phyloP scores from a whole-genome alignment of 2,329 filamentous ascomycete genomes.

The Lasiodiplodia citricola region DNA sequence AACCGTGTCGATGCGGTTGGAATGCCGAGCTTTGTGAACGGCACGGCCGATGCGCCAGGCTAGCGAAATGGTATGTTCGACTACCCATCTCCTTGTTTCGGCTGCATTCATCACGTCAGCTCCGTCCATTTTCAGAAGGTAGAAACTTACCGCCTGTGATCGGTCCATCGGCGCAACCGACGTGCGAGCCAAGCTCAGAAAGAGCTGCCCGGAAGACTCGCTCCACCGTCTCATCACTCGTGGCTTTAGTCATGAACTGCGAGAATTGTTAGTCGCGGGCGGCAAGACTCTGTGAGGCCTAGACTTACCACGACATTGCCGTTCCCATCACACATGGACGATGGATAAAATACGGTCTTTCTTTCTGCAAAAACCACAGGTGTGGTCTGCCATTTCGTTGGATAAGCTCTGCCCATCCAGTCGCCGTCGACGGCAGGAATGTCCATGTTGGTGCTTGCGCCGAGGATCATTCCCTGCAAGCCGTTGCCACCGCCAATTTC shows the following conservation, averaged over 20 bases:
- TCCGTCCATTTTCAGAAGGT: background rate
- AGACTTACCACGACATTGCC: conserved; percentile 42
- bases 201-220: conserved; percentile 43
- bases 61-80: conserved; percentile 46
- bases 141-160: conserved; percentile 36
- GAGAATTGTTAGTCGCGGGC: background rate
- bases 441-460: conserved; percentile 46
- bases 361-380: conserved; percentile 50
- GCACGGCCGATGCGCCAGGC: conserved; percentile 47
- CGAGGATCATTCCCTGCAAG: conserved; percentile 45
- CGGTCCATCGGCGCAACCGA: conserved; percentile 45
- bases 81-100: conserved; percentile 45
- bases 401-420: conserved; percentile 56
- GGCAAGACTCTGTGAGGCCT: background rate
- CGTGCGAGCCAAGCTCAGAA: conserved; percentile 43
- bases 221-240: conserved; percentile 46
- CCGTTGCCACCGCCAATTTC: conserved; percentile 26
- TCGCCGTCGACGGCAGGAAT: conserved; percentile 54
- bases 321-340: conserved; percentile 48
- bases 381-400: conserved; percentile 52
- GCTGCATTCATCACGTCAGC: background rate
- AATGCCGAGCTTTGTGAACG: conserved; percentile 41
- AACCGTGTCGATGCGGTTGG: conserved; percentile 43
- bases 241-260: conserved; percentile 43
- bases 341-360: conserved; percentile 47